phyloP scores from a whole-genome alignment of 345 rosid species.

The Eucalyptus globulus region DNA sequence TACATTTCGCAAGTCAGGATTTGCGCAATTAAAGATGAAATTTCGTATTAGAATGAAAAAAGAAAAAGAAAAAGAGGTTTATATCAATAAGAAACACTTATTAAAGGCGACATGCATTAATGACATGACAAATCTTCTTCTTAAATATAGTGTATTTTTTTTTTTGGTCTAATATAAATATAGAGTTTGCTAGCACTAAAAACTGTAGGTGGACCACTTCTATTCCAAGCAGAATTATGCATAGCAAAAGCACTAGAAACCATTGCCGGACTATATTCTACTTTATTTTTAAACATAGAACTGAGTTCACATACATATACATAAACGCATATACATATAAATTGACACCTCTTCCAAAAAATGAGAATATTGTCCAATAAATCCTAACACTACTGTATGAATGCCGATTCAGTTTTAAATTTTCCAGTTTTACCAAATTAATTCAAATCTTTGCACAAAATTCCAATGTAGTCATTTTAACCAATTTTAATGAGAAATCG shows the following conservation, averaged over 20 bases:
- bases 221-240: neutral
- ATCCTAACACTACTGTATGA: fast-evolving
- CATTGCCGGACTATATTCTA: neutral
- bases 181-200: neutral
- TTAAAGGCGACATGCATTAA: neutral
- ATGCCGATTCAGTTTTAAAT: neutral
- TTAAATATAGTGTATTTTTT: neutral
- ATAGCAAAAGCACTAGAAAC: neutral
- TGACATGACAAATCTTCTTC: neutral
- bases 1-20: neutral
- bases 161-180: neutral
- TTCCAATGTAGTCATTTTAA: fast-evolving
- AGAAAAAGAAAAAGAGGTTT: neutral
- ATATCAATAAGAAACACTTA: neutral
- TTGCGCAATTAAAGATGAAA: neutral
- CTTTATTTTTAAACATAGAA: neutral
- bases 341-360: neutral
- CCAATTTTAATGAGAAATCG: neutral
- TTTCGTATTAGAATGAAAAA: neutral
- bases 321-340: neutral
- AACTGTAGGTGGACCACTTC: neutral
- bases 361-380: neutral
- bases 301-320: neutral
- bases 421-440: neutral
- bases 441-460: neutral